Evolutionary conservation across 768 basidiomycete species (phyloP), one percentile per base, ranked within the genome.

Genomic region (Ramaria sp.): DNA sequence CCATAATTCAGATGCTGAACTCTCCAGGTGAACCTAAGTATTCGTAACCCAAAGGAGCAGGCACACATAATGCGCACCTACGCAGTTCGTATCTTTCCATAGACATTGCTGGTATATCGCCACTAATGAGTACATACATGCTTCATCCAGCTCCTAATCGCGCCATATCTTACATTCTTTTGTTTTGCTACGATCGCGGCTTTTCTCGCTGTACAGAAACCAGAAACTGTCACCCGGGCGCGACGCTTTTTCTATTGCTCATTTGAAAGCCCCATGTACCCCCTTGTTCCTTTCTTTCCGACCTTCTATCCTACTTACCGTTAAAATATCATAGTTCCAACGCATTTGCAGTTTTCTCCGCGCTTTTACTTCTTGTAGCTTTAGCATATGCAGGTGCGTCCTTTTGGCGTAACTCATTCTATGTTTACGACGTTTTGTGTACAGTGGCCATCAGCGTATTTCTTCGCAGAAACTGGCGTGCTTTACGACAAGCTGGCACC

Each of bases 171-270:
- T 30, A 43, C 30, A 5, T 55, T 55, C 20, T 42, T 46, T 20
- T 45, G 13, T 4, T 55, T 55, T n/a, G 10, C 41, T 10, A 46
- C 30, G 11, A 20, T 3, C n/a, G 54, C 42, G 30, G 54, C 42
- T 9, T 6, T 55, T n/a, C 39, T 39, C 30, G 42, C 41, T 13
- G 15, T 15, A 5, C 3, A 45, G 5, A 27, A 1, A 10, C 54
- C 42, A 7, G 20, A 24, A 30, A 33, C 4, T 1, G 54, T 55
- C 9, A 45, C 5, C 31, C 54, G 54, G 27, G 39, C 20, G 22
- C 54, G 54, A 24, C 54, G 42, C 9, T 55, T 55, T 47, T 55
- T 55, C 31, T 55, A 55, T 33, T 55, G 54, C 39, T 55, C 54
- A 11, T 19, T 43, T 1, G 17, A 24, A 3, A 46, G 17, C 45